Base-by-base conservation (phyloP, 192 early-diverging fungal species). In the Entrophospora sp. region DNA sequence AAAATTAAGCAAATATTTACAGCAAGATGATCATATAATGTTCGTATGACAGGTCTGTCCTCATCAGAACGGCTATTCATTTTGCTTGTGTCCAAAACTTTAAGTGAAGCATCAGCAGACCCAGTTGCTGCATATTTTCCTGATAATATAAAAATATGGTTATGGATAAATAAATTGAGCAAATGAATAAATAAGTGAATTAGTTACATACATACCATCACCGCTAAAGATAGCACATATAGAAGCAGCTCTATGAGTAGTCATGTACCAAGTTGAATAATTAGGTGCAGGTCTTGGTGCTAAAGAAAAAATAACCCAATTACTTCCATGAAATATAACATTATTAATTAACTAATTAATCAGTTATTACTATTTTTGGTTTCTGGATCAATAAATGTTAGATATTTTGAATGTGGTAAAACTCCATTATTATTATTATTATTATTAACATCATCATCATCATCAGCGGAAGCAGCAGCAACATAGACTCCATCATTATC, bases 121-220 rank as follows among this genome's bases (percentile, higher is more conserved):
- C 92, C 91, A 1, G 95, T 93, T 3, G 93, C 93, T 46, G 93
- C 82, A 74, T 88, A 91, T 46, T 81, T 80, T 44, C 91, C 89
- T 57, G 43, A n/a, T 49, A 24, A n/a, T 5, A 7, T 66, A n/a
- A 35, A 20, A 9, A 1, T 45, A 28, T 35, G 3, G 13, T 7
- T 22, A 9, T 32, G 51, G n/a, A 24, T 3, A 12, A 2, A 43
- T 16, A 20, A n/a, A n/a, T 13, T 25, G 18, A n/a, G n/a, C n/a
- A n/a, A n/a, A n/a, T n/a, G n/a, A n/a, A n/a, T n/a, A n/a, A n/a
- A n/a, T n/a, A n/a, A 48, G 1, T 27, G 65, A 24, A 30, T 5
- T 3, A 52, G 35, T 22, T 28, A 16, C 13, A n/a, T 27, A 38
- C 61, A 52, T 68, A 83, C 87, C 90, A 55, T 88, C 84, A 24